Base-by-base conservation (phyloP, 805 yeast genomes). In the Wickerhamomyces mucosus region DNA sequence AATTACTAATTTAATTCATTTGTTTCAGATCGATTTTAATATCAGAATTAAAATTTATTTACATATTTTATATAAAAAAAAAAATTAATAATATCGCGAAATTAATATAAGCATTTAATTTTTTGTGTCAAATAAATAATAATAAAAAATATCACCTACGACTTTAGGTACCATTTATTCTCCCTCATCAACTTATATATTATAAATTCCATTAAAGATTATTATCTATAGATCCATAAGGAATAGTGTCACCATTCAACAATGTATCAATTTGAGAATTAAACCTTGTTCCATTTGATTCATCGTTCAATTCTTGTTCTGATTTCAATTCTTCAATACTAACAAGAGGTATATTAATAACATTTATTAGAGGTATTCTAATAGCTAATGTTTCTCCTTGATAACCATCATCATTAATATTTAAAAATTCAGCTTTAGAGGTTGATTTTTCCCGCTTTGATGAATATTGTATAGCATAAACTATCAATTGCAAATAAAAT, bases 331-430 rank as follows among this genome's bases (percentile, higher is more conserved):
- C 41, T 7, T 35, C 36, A 6, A 41, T 20, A 3, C 21, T 29
- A 2, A 38, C 37, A 30, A 41, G 39, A 2, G 35, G 38, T 4
- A 43, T 28, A 6, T 35, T 34, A 13, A 46, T 28, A 4, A 35
- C 42, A 5, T 35, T 25, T 1, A 43, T 12, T 6, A 46, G 13
- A 1, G 42, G 39, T 0, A 45, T 18, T 18, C 31, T 37, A 18
- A 39, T 19, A 1, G 44, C 43, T 3, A 44, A 14, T 6, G 42
- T 39, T 3, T 32, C 15, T 6, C 53, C 55, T 21, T 42, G 47
- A 7, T 30, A 27, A 2, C 55, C 55, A 33, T 48, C 54, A 25
- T 29, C 37, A 15, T 46, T 50, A 4, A 21, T 17, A 5, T 35
- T 39, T 12, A 33, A 9, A 2, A 35, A 13, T 3, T 36, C 23